These are phyloP conservation scores for Rubia yunnanensis DNA, from an alignment of 257 asterid genomes.

Conservation along the genomic window DNA sequence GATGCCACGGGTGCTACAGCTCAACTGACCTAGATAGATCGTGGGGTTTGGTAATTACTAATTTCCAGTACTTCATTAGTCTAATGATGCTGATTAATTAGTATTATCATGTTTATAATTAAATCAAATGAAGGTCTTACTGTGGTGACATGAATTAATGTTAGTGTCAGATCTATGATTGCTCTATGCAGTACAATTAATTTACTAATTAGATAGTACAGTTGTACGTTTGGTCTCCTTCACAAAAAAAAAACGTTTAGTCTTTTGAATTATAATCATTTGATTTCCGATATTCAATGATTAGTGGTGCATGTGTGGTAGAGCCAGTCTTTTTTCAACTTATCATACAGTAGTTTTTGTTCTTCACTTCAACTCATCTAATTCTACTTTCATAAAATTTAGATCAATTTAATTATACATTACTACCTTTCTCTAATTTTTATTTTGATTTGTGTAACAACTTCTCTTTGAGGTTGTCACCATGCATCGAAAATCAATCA, in stretches of 20 bases:
- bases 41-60: neutral
- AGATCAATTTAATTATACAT: too few relatives aligned
- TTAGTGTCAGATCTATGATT: constrained; percentile 14
- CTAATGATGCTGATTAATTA: neutral
- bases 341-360: too few relatives aligned
- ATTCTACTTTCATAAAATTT: too few relatives aligned
- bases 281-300: neutral
- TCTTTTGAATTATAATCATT: too few relatives aligned
- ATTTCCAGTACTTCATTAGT: neutral
- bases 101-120: neutral
- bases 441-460: too few relatives aligned
- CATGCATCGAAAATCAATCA: too few relatives aligned
- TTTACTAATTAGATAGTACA: neutral
- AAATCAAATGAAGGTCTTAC: neutral
- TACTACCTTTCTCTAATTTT: too few relatives aligned
- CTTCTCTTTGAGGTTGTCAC: too few relatives aligned
- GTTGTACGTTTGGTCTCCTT: neutral
- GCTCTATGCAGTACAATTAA: too few relatives aligned
- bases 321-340: too few relatives aligned
- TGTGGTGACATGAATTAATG: neutral
- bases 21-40: neutral
- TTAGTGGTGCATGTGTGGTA: neutral
- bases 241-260: too few relatives aligned
- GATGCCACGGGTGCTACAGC: neutral
- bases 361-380: too few relatives aligned